phyloP scores from a whole-genome alignment of 768 basidiomycete species.

The Vararia minispora region DNA sequence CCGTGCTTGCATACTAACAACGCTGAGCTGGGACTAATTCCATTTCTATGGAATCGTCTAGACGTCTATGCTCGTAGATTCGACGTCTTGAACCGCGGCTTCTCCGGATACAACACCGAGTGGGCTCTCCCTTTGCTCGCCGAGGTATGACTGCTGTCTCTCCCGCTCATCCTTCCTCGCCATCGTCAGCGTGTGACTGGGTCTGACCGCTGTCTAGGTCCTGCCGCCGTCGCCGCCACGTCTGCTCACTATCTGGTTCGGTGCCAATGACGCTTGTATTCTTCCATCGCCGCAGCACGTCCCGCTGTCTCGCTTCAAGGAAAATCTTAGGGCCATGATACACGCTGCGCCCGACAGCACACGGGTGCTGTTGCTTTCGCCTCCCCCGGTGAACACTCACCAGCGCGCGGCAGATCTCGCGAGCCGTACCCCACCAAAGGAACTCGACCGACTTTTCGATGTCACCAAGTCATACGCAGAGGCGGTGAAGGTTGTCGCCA shows the following conservation, averaged over 20 bases:
- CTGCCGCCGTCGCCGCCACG: constrained; percentile 17
- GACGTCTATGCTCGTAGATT: constrained; percentile 71
- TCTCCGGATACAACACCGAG: constrained; percentile 76
- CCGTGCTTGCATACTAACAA: neutral
- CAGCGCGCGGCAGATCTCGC: constrained; percentile 42
- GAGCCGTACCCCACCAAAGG: constrained; percentile 36
- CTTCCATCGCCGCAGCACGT: constrained; percentile 63
- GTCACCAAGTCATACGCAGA: constrained; percentile 60
- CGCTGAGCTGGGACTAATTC: constrained; percentile 1
- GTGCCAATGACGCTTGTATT: constrained; percentile 78
- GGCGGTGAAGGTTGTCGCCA: constrained; percentile 52
- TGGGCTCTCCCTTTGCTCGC: constrained; percentile 78
- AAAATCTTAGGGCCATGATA: constrained; percentile 56
- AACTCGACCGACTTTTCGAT: constrained; percentile 50
- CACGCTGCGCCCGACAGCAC: constrained; percentile 59
- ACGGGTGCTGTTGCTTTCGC: constrained; percentile 69
- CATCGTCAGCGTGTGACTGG: neutral
- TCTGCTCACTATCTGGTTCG: constrained; percentile 82
- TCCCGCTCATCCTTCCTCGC: neutral
- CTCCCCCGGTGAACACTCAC: constrained; percentile 69
- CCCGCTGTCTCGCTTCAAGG: constrained; percentile 49
- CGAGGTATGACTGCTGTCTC: constrained; percentile 38
- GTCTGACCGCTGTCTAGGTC: too few relatives aligned
- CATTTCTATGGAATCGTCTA: constrained; percentile 18
- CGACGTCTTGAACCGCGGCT: constrained; percentile 81